phyloP scores from a whole-genome alignment of 1,139 yeast genomes.

The Candida buenavistaensis region DNA sequence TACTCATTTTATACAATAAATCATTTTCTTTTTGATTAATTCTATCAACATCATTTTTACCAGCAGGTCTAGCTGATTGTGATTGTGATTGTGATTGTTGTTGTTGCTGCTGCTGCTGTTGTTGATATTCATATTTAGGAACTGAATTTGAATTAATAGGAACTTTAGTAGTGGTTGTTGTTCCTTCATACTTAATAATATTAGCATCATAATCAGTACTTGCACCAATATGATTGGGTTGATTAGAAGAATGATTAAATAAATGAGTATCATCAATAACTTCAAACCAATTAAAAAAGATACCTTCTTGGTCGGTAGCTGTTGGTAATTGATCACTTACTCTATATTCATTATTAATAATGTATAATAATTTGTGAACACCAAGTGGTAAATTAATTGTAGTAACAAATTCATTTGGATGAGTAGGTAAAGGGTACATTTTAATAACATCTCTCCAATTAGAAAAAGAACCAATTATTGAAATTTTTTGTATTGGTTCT shows the following conservation, averaged over 20 bases:
- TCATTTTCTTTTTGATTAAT: slow-evolving; percentile 39
- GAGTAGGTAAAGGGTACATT: slow-evolving; percentile 37
- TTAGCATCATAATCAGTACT: slow-evolving; percentile 45
- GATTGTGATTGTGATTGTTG: too few species aligned
- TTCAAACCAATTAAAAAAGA: slow-evolving; percentile 90
- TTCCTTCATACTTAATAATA: slow-evolving; percentile 22
- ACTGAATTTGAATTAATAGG: too few species aligned
- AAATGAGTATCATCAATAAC: slow-evolving; percentile 52
- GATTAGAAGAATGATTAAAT: slow-evolving; percentile 41
- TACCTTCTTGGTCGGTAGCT: slow-evolving; percentile 98
- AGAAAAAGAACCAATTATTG: slow-evolving; percentile 89
- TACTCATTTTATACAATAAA: slow-evolving; percentile 35
- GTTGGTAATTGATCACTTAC: slow-evolving; percentile 91
- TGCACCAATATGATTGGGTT: slow-evolving; percentile 37
- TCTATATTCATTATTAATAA: slow-evolving; percentile 90
- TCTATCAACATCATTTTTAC: slow-evolving; percentile 39
- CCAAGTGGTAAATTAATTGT: slow-evolving; percentile 69
- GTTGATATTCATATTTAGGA: slow-evolving; percentile 5
- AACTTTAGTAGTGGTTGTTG: slow-evolving; percentile 7
- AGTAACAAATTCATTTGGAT: slow-evolving; percentile 40
- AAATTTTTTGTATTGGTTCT: slow-evolving; percentile 38
- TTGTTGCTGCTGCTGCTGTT: too few species aligned
- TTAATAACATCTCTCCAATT: slow-evolving; percentile 96
- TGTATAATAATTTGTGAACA: slow-evolving; percentile 89
- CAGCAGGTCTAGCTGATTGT: slow-evolving; percentile 29